Evolutionary conservation across 495 filamentous ascomycete genomes (phyloP).

Genomic region (Penicillium taxi): DNA sequence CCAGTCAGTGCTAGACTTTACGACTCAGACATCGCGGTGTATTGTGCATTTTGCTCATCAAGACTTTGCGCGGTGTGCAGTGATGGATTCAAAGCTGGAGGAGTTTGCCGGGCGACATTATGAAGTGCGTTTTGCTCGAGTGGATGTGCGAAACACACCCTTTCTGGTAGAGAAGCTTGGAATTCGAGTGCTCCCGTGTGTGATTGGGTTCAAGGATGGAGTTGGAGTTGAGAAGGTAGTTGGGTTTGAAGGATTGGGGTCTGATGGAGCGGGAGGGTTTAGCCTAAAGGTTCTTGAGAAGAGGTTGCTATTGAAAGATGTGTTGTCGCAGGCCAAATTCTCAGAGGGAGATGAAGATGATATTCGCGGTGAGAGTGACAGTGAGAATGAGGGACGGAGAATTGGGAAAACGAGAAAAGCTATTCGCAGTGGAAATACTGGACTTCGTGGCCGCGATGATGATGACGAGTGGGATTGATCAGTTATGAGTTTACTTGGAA

Average conservation of each 20-base stretch:
- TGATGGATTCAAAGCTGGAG: slow-evolving; percentile 59
- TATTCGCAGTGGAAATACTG: slow-evolving; percentile 39
- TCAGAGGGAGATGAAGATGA: slow-evolving; percentile 35
- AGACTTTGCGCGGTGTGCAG: slow-evolving; percentile 63
- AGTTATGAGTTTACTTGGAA: too few relatives aligned
- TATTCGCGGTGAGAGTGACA: slow-evolving; percentile 21
- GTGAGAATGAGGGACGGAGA: slow-evolving; percentile 24
- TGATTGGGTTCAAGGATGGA: slow-evolving; percentile 66
- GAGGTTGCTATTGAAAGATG: slow-evolving; percentile 50
- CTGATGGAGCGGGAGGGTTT: slow-evolving; percentile 50
- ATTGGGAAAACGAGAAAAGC: slow-evolving; percentile 38
- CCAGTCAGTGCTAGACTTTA: slow-evolving; percentile 60
- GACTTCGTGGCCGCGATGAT: slow-evolving; percentile 23
- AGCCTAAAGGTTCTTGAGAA: slow-evolving; percentile 56
- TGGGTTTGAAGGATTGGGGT: slow-evolving; percentile 65
- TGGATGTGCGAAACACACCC: slow-evolving; percentile 64
- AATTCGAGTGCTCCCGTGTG: slow-evolving; percentile 64
- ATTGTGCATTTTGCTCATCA: slow-evolving; percentile 71
- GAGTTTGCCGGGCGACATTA: slow-evolving; percentile 56
- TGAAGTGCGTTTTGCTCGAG: slow-evolving; percentile 59
- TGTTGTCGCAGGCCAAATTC: slow-evolving; percentile 49
- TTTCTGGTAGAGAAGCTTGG: slow-evolving; percentile 65
- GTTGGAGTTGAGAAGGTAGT: slow-evolving; percentile 58
- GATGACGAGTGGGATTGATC: slow-evolving; percentile 61
- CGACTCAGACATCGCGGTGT: slow-evolving; percentile 53